Evolutionary conservation across 257 asterid genomes (phyloP), one percentile per base, ranked within the genome.

Genomic region (Cruciata laevipes): DNA sequence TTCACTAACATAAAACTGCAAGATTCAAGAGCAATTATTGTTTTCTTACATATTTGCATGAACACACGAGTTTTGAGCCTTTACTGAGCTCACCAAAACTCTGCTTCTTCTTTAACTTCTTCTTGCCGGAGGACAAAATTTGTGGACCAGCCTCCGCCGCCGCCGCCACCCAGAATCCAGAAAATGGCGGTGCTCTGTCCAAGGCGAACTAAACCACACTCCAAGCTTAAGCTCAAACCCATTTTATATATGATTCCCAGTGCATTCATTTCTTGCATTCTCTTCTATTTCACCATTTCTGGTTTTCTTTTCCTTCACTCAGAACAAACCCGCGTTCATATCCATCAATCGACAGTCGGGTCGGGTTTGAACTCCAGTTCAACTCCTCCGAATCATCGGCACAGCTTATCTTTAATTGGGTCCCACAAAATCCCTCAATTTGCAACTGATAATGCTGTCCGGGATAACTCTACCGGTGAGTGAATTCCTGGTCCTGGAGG

Each of bases 221-320:
- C 80, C 55, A 47, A 47, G 6, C 21, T 47, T 21, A 47, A 16
- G 3, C n/a, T 47, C 47, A 86, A 76, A 70, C 66, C 81, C 58
- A 61, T 90, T 80, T 74, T 81, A 63, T 75, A 85, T 66, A 62
- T 91, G 73, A 62, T 91, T 75, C 96, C 90, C 59, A 79, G 89
- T 16, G 76, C 87, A 77, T 79, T 89, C 72, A 83, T 85, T 65
- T 82, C 86, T 37, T 79, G 78, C 75, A 77, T 87, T 72, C 74
- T 89, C 52, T 80, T 84, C 76, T 89, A 89, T 75, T 82, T 87
- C 69, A 86, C 82, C 64, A 86, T 91, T 64, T 86, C 96, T 40
- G 81, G 73, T 65, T 47, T 7, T 18, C 69, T 88, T 61, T 86
- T 86, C 81, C 33, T 78, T 61, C 79, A 72, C 61, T 77, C 85